A percentile compares a stretch with the other conserved stretches of the same genome.
phyloP scores from a whole-genome alignment of 352 stramenopile species.

The Phytophthora cactorum region DNA sequence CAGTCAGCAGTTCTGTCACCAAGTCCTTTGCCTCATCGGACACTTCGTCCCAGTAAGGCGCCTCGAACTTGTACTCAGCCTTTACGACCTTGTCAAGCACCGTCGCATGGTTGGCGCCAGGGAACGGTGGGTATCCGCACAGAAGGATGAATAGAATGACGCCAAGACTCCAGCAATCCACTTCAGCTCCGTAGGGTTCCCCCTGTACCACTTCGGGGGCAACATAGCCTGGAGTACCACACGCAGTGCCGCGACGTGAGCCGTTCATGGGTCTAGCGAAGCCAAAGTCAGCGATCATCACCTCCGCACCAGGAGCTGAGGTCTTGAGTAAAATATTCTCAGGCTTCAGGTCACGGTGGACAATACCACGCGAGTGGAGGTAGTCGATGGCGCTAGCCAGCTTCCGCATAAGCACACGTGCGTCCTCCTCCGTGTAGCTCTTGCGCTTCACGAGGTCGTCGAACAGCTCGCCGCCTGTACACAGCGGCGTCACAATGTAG shows the following conservation, averaged over 20 bases:
- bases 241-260: conserved; percentile 63
- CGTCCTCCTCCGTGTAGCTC: conserved; percentile 96
- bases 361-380: conserved; percentile 93
- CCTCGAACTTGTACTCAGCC: conserved; percentile 92
- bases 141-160: conserved; percentile 96
- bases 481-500: conserved; percentile 81
- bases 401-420: conserved; percentile 89
- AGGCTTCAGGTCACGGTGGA: conserved; percentile 91
- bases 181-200: conserved; percentile 84
- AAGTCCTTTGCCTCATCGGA: conserved; percentile 95
- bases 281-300: conserved; percentile 92
- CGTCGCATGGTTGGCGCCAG: conserved; percentile 69
- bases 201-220: conserved; percentile 93
- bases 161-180: conserved; percentile 95
- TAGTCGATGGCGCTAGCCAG: conserved; percentile 93
- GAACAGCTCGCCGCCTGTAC: conserved; percentile 94
- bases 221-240: conserved; percentile 92
- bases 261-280: conserved; percentile 79
- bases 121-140: conserved; percentile 92
- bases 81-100: conserved; percentile 78
- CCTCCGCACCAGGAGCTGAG: conserved; percentile 63
- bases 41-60: conserved; percentile 95
- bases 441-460: conserved; percentile 94
- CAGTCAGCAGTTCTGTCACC: conserved; percentile 92
- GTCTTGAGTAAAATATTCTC: conserved; percentile 91